A percentile compares a stretch with the other conserved stretches of the same genome.
Evolutionary conservation across 1,284 basidiomycete genomes (phyloP).

Genomic region (Fomes fomentarius): DNA sequence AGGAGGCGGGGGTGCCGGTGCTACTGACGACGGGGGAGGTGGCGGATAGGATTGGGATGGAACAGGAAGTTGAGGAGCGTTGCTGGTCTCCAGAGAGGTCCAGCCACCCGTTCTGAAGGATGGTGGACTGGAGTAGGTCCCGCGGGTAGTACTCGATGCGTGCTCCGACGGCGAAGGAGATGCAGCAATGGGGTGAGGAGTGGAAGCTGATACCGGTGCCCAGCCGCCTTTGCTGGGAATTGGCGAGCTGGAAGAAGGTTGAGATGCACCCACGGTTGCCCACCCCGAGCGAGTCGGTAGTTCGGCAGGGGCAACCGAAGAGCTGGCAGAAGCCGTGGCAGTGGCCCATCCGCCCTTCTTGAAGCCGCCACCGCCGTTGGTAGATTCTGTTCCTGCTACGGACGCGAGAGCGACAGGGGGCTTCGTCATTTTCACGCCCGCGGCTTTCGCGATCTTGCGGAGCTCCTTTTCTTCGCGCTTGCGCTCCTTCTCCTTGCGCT

Average conservation of each 20-base stretch:
- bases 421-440: constrained; percentile 72
- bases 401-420: constrained; percentile 33
- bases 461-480: constrained; percentile 82
- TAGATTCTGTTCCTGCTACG: constrained; percentile 26
- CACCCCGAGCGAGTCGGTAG: constrained; percentile 23
- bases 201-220: constrained; percentile 16
- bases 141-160: constrained; percentile 21
- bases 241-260: constrained; percentile 9
- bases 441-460: constrained; percentile 76
- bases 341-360: constrained; percentile 66
- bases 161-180: constrained; percentile 12
- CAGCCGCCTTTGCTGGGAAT: constrained; percentile 5
- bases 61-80: constrained; percentile 25
- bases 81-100: constrained; percentile 57
- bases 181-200: constrained; percentile 26
- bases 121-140: constrained; percentile 36
- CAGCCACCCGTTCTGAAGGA: constrained; percentile 60
- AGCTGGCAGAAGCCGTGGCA: constrained; percentile 12
- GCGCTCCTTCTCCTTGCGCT: constrained; percentile 79
- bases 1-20: constrained; percentile 15
- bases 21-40: constrained; percentile 28
- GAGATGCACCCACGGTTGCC: constrained; percentile 39
- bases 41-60: constrained; percentile 19
- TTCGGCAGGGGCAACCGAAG: constrained; percentile 2
- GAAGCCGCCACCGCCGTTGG: constrained; percentile 38